phyloP scores from a whole-genome alignment of 805 yeast genomes.

The Suhomyces canberraensis region DNA sequence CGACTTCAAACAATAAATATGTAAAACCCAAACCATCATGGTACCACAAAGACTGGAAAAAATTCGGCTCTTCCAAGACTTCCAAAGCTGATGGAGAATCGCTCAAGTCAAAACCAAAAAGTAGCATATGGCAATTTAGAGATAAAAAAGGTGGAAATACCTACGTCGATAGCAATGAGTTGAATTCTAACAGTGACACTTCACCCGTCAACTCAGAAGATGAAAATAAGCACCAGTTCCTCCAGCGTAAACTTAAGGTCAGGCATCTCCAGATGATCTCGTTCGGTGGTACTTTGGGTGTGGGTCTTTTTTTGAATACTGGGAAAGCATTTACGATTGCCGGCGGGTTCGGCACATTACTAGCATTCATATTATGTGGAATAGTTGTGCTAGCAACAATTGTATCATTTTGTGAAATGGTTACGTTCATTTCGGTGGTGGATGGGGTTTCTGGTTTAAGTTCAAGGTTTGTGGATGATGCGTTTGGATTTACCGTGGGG shows the following conservation, averaged over 20 bases:
- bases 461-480: conserved; percentile 72
- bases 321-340: conserved; percentile 72
- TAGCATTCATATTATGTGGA: conserved; percentile 67
- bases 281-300: conserved; percentile 76
- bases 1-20: conserved; percentile 3
- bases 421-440: conserved; percentile 72
- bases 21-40: conserved; percentile 12
- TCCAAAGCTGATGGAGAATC: conserved; percentile 2
- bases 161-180: neutral
- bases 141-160: conserved; percentile 1
- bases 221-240: conserved; percentile 10
- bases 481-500: conserved; percentile 73
- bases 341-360: conserved; percentile 72
- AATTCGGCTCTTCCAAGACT: conserved; percentile 2
- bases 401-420: conserved; percentile 78
- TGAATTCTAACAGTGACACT: neutral
- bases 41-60: conserved; percentile 10
- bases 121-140: neutral
- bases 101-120: conserved; percentile 2
- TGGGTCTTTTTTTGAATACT: conserved; percentile 64
- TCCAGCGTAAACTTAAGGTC: conserved; percentile 59
- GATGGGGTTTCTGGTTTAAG: conserved; percentile 76
- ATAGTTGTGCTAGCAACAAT: conserved; percentile 64
- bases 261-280: conserved; percentile 77
- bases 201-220: conserved; percentile 1